These are phyloP conservation scores for Penicillium mononematosum DNA, from an alignment of 495 filamentous ascomycete genomes.

Conservation along the genomic window DNA sequence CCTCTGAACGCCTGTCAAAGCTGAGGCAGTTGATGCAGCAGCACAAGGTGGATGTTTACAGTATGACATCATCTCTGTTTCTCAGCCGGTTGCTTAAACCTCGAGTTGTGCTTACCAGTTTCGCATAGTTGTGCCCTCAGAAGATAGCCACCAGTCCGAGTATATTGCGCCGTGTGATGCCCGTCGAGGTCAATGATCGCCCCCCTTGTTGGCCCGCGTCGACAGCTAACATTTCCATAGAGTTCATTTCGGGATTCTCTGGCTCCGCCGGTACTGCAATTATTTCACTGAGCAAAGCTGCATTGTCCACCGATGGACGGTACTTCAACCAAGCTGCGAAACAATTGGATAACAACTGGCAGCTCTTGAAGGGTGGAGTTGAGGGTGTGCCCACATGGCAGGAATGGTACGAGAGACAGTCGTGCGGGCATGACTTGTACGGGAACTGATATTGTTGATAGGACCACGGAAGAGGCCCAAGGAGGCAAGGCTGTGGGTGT, in stretches of 20 bases:
- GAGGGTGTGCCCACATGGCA: conserved; percentile 96
- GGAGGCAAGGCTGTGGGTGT: conserved; percentile 87
- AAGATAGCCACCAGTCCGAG: conserved; percentile 97
- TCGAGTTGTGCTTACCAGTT: conserved; percentile 18
- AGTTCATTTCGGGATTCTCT: conserved; percentile 90
- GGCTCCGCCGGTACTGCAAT: conserved; percentile 94
- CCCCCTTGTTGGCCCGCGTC: conserved; percentile 5
- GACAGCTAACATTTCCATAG: conserved; percentile 35
- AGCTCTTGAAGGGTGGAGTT: conserved; percentile 85
- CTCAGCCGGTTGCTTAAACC: neutral
- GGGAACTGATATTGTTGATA: conserved; percentile 34
- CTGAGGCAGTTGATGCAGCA: conserved; percentile 87
- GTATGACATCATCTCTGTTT: conserved; percentile 52
- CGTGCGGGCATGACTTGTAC: conserved; percentile 5
- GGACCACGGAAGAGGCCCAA: conserved; percentile 76
- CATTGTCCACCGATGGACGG: conserved; percentile 90
- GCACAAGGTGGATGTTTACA: conserved; percentile 86
- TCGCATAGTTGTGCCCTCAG: conserved; percentile 84
- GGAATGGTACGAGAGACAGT: conserved; percentile 68
- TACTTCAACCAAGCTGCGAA: conserved; percentile 98
- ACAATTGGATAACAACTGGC: conserved; percentile 92
- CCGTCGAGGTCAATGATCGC: conserved; percentile 63
- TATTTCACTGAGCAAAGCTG: conserved; percentile 80
- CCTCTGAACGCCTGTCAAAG: conserved; percentile 69
- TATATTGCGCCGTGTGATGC: conserved; percentile 95